Percentiles rank a stretch among this genome's conserved stretches.
Conservation (phyloP, 2,329 filamentous ascomycete species). For the Cytospora paraplurivora region DNA sequence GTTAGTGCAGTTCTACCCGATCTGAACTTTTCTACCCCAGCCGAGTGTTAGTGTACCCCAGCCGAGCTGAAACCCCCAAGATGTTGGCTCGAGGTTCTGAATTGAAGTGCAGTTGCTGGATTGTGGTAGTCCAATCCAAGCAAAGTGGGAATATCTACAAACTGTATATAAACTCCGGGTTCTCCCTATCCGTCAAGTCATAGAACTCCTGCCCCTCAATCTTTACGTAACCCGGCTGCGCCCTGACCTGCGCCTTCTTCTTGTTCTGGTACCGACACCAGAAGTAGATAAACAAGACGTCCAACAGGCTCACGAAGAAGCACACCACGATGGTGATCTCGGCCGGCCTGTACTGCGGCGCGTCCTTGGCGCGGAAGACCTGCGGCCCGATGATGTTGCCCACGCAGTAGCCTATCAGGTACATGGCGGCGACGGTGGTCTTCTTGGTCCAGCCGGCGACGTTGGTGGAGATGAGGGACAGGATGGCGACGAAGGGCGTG, state of each 20-base stretch:
- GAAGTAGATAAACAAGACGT: conserved; percentile 63
- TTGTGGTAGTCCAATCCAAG: not conserved
- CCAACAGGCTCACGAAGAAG: conserved; percentile 53
- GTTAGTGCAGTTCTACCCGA: too few relatives aligned
- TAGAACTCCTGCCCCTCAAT: conserved; percentile 69
- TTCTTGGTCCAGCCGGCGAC: conserved; percentile 60
- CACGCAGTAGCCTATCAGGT: conserved; percentile 52
- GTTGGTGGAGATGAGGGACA: conserved; percentile 66
- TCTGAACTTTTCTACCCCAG: too few relatives aligned
- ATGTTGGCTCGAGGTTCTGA: not conserved
- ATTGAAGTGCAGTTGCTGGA: not conserved
- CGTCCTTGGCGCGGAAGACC: conserved; percentile 57
- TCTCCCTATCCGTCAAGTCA: conserved; percentile 68
- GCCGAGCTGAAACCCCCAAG: too few relatives aligned
- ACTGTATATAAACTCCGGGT: conserved; percentile 64
- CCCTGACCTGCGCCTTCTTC: conserved; percentile 56
- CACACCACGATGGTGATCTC: conserved; percentile 66
- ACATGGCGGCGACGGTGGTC: conserved; percentile 58
- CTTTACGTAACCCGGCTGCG: conserved; percentile 58
- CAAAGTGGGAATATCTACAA: conserved; percentile 39
- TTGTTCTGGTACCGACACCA: conserved; percentile 62
- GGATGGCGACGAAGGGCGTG: conserved; percentile 63
- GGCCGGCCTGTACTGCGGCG: conserved; percentile 62
- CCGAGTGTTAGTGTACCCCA: too few relatives aligned
- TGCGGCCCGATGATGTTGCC: conserved; percentile 60